Conservation (phyloP, 176 grass and related monocot species). For the Oryza glumipatula region DNA sequence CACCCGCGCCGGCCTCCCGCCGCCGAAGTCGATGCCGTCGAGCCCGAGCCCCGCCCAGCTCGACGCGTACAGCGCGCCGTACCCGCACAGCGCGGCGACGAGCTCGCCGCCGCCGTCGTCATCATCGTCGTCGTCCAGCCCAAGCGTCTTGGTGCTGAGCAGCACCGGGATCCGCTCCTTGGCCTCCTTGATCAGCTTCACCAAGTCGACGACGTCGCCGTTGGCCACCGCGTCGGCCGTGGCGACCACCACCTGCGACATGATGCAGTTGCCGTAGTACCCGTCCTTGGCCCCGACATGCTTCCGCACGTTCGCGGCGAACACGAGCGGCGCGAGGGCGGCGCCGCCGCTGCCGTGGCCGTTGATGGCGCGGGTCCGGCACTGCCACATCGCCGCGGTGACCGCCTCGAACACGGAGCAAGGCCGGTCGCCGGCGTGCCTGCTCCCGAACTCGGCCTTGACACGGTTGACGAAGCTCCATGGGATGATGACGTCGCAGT, state of each 20-base stretch:
- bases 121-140: background rate
- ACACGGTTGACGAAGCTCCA: background rate
- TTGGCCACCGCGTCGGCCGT: background rate
- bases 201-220: background rate
- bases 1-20: background rate
- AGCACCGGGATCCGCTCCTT: background rate
- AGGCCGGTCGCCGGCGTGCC: background rate
- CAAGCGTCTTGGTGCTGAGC: background rate
- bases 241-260: background rate
- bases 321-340: background rate
- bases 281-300: no score
- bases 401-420: slow-evolving; percentile 22
- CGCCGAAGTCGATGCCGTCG: background rate
- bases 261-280: no score
- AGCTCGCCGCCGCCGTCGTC: background rate
- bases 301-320: no score
- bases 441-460: background rate
- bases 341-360: background rate
- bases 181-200: background rate
- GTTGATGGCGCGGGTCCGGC: background rate
- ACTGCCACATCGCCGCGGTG: slow-evolving; percentile 1
- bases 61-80: background rate
- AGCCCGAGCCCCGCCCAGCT: background rate
- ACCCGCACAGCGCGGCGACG: background rate
- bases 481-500: background rate